Evolutionary conservation across 2,329 filamentous ascomycete genomes (phyloP), one percentile per base, ranked within the genome.

Genomic region (Hypoxylon sp.): DNA sequence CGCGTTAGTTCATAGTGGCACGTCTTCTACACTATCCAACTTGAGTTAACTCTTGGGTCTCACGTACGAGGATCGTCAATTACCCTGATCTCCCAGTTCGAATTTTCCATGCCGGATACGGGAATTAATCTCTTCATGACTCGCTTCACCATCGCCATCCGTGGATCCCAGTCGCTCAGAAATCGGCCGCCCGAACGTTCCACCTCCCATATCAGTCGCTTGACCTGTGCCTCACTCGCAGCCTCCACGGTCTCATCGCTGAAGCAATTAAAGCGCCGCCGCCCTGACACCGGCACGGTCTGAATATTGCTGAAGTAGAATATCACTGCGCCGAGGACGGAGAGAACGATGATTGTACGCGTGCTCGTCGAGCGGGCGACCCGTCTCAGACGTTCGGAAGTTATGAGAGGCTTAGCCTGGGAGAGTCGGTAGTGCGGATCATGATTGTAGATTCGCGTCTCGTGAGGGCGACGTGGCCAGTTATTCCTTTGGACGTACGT

Each of bases 271-370:
- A 95, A 95, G 34, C 92, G 85, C 72, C 83, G 83, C 7, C 92
- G 86, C 0, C 90, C 90, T 4, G 88, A 91, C 5, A 93, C 85
- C 1, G 91, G 91, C 12, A 94, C 91, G 30, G 85, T 86, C 77
- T 95, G 90, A 43, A 92, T 81, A 75, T 94, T 90, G 74, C 80
- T 83, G 59, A 88, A 81, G 80, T 93, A 94, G 75, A 93, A 88
- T 7, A 75, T 74, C 1, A 82, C 73, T 3, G 84, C 86, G 45
- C 78, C 81, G n/a, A 77, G 72, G 14, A 81, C 75, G 27, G 81
- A 80, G 12, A 80, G 65, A 0, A 80, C 68, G 14, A 83, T 74
- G 12, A 86, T 77, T 27, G 79, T 72, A 59, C 79, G 77, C 46
- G 81, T 81, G 54, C 72, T 77, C 23, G 77, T 77, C 61, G 77